phyloP scores from a whole-genome alignment of 495 filamentous ascomycete species.

The Emericellopsis terricola region DNA sequence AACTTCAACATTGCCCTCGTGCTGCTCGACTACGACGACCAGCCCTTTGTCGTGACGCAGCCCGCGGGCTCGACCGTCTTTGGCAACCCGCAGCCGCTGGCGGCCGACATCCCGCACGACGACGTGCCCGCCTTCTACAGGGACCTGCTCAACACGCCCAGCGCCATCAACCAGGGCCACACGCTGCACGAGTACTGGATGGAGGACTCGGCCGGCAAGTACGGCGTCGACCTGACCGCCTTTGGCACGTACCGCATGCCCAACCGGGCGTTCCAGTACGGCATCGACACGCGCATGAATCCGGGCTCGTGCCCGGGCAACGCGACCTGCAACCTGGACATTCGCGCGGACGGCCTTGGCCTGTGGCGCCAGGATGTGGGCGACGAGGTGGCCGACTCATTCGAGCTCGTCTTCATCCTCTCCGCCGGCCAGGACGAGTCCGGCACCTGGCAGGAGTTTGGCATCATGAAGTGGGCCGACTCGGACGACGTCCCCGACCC shows the following conservation, averaged over 20 bases:
- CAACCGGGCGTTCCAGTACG: constrained; percentile 14
- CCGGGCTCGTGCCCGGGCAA: constrained; percentile 15
- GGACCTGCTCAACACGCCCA: constrained; percentile 20
- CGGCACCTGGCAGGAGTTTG: constrained; percentile 26
- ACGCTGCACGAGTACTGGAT: constrained; percentile 29
- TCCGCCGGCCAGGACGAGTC: constrained; percentile 25
- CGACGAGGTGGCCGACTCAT: constrained; percentile 13
- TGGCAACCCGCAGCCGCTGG: constrained; percentile 15
- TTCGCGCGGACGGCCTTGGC: constrained; percentile 19
- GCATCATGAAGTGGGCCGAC: constrained; percentile 20
- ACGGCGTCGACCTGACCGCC: constrained; percentile 23
- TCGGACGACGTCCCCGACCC: constrained; percentile 16
- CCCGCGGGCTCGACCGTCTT: constrained; percentile 17
- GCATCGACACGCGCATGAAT: constrained; percentile 18
- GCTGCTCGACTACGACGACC: constrained; percentile 19
- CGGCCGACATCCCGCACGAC: constrained; percentile 11
- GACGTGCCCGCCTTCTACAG: constrained; percentile 22
- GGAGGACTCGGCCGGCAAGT: constrained; percentile 21
- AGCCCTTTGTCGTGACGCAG: constrained; percentile 18
- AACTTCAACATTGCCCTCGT: constrained; percentile 26
- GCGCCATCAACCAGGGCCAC: constrained; percentile 18
- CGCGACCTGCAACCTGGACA: constrained; percentile 13
- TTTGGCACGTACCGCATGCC: constrained; percentile 23
- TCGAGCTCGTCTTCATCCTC: constrained; percentile 22
- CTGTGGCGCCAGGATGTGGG: constrained; percentile 22